A percentile compares a stretch with the other conserved stretches of the same genome.
These are phyloP conservation scores for Canna indica DNA, from an alignment of 176 grass and related monocot species.

Conservation along the genomic window DNA sequence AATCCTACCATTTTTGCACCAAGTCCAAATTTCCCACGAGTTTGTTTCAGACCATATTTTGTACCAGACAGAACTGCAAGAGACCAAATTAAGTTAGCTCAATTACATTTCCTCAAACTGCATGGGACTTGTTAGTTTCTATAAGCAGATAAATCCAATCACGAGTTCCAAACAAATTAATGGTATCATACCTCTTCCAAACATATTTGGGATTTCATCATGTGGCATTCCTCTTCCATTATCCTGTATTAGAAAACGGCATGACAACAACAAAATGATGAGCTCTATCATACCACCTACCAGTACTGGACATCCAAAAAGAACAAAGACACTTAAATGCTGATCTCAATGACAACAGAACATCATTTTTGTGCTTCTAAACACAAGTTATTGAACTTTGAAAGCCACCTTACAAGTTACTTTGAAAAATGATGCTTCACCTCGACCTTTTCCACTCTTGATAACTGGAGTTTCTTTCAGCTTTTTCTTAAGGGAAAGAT, in stretches of 20 bases:
- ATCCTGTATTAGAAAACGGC: conserved; percentile 39
- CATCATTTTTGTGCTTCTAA: conserved; percentile 10
- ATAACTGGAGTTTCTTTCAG: conserved; percentile 57
- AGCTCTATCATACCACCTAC: not conserved
- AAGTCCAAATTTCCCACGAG: conserved; percentile 96
- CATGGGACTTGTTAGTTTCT: not conserved
- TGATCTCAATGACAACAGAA: conserved; percentile 5
- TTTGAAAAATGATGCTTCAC: conserved; percentile 84
- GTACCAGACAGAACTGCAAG: conserved; percentile 89
- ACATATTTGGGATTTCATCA: conserved; percentile 99
- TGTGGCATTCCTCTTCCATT: conserved; percentile 96
- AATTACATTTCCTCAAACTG: not conserved
- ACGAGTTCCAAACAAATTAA: not conserved
- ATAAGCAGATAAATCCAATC: not conserved
- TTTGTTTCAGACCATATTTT: conserved; percentile 99
- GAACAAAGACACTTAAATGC: not conserved
- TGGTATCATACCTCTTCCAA: conserved; percentile 66
- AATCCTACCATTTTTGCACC: conserved; percentile 87
- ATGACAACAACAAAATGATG: conserved; percentile 9
- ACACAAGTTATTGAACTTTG: not conserved
- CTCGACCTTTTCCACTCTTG: conserved; percentile 51
- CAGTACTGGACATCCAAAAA: not conserved
- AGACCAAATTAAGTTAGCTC: conserved; percentile 14
- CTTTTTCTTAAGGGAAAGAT: conserved; percentile 66
- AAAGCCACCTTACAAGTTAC: conserved; percentile 88